Base-by-base conservation (phyloP, 1,284 basidiomycete species). In the Apiotrichum gracile region DNA sequence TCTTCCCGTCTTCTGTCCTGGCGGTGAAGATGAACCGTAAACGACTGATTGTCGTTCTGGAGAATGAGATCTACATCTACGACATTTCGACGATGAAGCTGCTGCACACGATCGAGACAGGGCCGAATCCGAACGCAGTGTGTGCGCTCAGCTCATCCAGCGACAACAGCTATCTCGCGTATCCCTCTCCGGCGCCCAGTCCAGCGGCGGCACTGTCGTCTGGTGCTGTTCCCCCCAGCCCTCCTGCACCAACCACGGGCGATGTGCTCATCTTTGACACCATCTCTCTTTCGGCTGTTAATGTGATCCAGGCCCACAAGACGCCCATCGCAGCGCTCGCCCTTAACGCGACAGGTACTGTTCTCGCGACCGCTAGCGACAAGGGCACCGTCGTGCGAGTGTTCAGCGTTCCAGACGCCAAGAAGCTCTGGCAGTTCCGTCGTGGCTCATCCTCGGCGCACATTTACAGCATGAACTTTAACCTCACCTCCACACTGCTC, bases 1-100 rank as follows among this genome's bases (percentile, higher is more conserved):
- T 94, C 17, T 99, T 98, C 73, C 94, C 94, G 0, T 92, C 91
- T 1, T 90, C 91, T 2, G 93, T 99, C 55, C 83, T 97, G 26
- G 85, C 89, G 6, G 93, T 98, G 70, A 97, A 96, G 77, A 82
- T 99, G 68, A 98, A 99, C 77, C 82, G 96, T 52, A 92, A 96
- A 76, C 87, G 92, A 0, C 82, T 99, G 22, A 89, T 97, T 34
- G 94, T 98, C 58, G 88, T 98, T 8, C 82, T 98, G 50, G 93
- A 97, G 70, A 83, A 84, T 39, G 91, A 97, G 74, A 96, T 99
- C 55, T 99, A 97, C 78, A 92, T 97, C 53, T 98, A 98, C 70
- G 94, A 98, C 70, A 97, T 98, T 65, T 90, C 87, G 56, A 99
- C 97, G 65, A 97, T 98, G 94, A 88, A 93, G 65, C 81, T 98